phyloP scores from a whole-genome alignment of 2,329 filamentous ascomycete genomes.

The Dissoconium aciculare region DNA sequence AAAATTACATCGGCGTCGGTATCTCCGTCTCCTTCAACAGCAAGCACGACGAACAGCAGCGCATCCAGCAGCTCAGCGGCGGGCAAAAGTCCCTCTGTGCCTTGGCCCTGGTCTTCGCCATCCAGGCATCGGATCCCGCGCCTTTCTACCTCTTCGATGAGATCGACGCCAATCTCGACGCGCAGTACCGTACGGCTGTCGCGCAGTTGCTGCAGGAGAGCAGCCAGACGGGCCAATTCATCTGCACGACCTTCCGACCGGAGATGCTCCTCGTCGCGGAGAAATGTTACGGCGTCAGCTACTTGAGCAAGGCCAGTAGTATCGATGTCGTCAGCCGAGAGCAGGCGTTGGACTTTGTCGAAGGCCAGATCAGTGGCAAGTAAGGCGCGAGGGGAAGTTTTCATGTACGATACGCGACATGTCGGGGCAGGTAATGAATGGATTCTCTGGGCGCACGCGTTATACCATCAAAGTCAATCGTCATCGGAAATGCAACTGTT shows the following conservation, averaged over 20 bases:
- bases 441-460: too few relatives aligned
- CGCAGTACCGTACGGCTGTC: slow-evolving; percentile 92
- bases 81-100: slow-evolving; percentile 93
- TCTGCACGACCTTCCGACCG: slow-evolving; percentile 95
- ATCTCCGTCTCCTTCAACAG: slow-evolving; percentile 98
- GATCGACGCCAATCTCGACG: slow-evolving; percentile 94
- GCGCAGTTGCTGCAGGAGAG: slow-evolving; percentile 63
- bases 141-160: slow-evolving; percentile 99
- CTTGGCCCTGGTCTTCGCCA: slow-evolving; percentile 96
- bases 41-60: slow-evolving; percentile 94
- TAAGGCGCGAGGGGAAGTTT: too few relatives aligned
- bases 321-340: slow-evolving; percentile 82
- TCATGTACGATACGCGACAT: too few relatives aligned
- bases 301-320: slow-evolving; percentile 78
- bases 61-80: slow-evolving; percentile 91
- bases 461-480: too few relatives aligned
- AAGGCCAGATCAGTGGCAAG: slow-evolving; percentile 51
- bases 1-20: slow-evolving; percentile 91
- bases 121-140: slow-evolving; percentile 91
- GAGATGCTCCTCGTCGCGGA: slow-evolving; percentile 93
- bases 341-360: slow-evolving; percentile 83
- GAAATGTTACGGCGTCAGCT: slow-evolving; percentile 94
- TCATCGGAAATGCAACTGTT: too few relatives aligned
- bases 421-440: too few relatives aligned
- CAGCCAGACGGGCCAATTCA: slow-evolving; percentile 56